Evolutionary conservation across 1,284 basidiomycete species (phyloP).

Genomic region (Testicularia cyperi): DNA sequence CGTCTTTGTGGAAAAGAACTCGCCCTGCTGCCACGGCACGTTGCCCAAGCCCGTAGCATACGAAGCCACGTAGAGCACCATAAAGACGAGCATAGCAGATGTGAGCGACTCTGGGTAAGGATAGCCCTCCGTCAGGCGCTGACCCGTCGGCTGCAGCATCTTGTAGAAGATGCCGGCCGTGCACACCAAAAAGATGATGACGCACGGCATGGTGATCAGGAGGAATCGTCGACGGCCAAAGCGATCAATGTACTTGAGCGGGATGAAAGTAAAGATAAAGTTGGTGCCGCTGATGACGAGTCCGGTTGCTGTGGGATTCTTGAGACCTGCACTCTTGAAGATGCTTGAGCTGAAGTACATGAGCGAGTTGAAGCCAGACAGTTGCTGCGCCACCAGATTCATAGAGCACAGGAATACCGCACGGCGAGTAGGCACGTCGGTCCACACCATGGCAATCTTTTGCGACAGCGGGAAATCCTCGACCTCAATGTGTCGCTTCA

Average conservation of each 20-base stretch:
- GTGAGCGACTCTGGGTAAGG: conserved; percentile 71
- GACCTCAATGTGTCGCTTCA: conserved; percentile 56
- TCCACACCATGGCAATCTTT: conserved; percentile 25
- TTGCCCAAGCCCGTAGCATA: conserved; percentile 71
- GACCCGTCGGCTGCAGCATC: conserved; percentile 70
- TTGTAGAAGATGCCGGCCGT: conserved; percentile 75
- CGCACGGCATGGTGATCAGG: conserved; percentile 74
- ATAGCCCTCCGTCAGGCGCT: conserved; percentile 69
- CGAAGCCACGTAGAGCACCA: conserved; percentile 79
- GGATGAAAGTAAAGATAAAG: conserved; percentile 77
- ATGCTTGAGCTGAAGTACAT: conserved; percentile 61
- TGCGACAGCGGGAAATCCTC: conserved; percentile 13
- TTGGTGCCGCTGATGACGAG: conserved; percentile 59
- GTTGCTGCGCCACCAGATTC: conserved; percentile 49
- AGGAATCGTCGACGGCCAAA: conserved; percentile 76
- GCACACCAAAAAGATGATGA: conserved; percentile 72
- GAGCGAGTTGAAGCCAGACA: conserved; percentile 61
- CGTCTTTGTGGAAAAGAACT: conserved; percentile 70
- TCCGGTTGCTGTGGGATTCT: conserved; percentile 56
- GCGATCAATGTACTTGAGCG: conserved; percentile 73
- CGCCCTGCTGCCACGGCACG: conserved; percentile 84
- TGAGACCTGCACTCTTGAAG: conserved; percentile 59
- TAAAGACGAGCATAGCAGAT: conserved; percentile 71
- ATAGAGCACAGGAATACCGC: conserved; percentile 32
- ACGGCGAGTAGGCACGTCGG: conserved; percentile 23